A percentile compares a stretch with the other conserved stretches of the same genome.
phyloP scores from a whole-genome alignment of 2,329 filamentous ascomycete species.

The Diplodia corticola region DNA sequence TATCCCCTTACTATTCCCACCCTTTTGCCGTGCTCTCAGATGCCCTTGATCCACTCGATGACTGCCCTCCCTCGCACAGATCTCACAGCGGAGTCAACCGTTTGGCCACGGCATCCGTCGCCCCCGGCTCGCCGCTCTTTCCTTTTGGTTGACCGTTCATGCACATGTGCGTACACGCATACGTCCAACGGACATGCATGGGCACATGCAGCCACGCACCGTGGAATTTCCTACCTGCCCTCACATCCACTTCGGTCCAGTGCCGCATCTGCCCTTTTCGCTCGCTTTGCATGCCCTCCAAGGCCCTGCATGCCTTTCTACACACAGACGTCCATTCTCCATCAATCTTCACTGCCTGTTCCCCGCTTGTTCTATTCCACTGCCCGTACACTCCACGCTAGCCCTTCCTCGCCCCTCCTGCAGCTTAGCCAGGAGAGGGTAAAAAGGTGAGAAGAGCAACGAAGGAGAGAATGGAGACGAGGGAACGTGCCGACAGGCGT shows the following conservation, averaged over 20 bases:
- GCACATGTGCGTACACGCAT: conserved; percentile 1
- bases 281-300: neutral
- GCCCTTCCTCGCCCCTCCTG: neutral
- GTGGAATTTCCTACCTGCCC: neutral
- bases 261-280: neutral
- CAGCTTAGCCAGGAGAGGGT: neutral
- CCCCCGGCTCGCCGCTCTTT: neutral
- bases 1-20: neutral
- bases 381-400: too few species aligned
- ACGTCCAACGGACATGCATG: neutral
- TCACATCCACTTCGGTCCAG: neutral
- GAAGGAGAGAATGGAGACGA: neutral
- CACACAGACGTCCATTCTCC: neutral
- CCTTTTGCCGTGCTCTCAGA: neutral
- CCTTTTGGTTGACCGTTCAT: neutral
- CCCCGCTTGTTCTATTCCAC: neutral
- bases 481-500: neutral
- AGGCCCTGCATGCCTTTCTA: neutral
- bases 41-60: neutral
- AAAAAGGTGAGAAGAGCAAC: neutral
- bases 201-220: neutral
- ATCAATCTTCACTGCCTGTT: neutral
- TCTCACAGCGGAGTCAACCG: neutral
- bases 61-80: neutral
- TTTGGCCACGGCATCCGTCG: neutral